Base-by-base conservation (phyloP, 2,329 filamentous ascomycete species). In the Epichloe aotearoae region DNA sequence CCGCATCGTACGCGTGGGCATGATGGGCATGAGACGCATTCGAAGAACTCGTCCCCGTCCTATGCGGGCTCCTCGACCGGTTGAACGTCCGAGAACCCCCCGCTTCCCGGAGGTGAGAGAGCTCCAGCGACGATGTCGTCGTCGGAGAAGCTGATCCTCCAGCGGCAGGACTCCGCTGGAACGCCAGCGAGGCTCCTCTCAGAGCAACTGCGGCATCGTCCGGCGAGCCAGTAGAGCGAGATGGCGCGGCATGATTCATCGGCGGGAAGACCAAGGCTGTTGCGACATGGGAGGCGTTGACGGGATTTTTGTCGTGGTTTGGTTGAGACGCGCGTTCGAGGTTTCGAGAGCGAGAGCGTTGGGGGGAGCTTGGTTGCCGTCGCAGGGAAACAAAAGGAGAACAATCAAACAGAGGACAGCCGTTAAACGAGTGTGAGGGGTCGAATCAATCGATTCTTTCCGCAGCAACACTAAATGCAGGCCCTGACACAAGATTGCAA, bases 171-270 rank as follows among this genome's bases (percentile, higher is more conserved):
- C 60, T 59, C 34, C 61, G 65, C 46, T 70, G 67, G 54, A 80
- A 81, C 19, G 77, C 77, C 26, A 80, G 68, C 11, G 73, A 74
- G 10, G 77, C 77, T 49, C 77, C 77, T 52, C 67, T 71, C 51
- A 80, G 64, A 47, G 76, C 65, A 46, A 74, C 73, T 14, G 72
- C 63, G 61, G 61, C 61, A 56, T 65, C 61, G 54, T 68, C 61
- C 49, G 62, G 61, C 49, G 62, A 59, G 50, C 61, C 65, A 51
- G 57, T 55, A 50, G 57, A 55, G 34, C 61, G 61, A 43, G 56
- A 54, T 39, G 53, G 50, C 47, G 59, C 63, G 59, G 62, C 61
- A 57, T 61, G 58, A 61, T 61, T 63, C 66, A 69, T 69, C 58
- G 56, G 63, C 64, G 59, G 54, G 19, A 20, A 14, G 17, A 45